A percentile compares a stretch with the other conserved stretches of the same genome.
These are phyloP conservation scores for Inga oerstediana DNA, from an alignment of 306 rosid genomes.

Conservation along the genomic window DNA sequence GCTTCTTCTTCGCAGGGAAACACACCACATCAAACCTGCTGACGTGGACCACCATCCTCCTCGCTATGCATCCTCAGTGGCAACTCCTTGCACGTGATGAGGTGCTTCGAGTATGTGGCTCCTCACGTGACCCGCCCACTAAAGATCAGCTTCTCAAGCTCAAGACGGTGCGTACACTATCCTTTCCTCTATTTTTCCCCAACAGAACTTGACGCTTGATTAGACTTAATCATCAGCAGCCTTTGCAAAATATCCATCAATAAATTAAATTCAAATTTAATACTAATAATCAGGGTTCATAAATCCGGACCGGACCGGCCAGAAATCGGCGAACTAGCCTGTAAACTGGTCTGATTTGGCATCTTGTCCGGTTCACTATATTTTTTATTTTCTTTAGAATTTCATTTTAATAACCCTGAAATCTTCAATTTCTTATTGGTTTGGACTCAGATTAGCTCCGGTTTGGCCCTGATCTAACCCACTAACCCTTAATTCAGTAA, in stretches of 20 bases:
- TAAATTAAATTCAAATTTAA: not conserved
- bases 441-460: too few relatives aligned
- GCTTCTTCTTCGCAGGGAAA: slow-evolving; percentile 97
- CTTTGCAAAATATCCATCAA: not conserved
- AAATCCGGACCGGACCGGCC: too few relatives aligned
- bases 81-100: slow-evolving; percentile 95
- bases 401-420: too few relatives aligned
- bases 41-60: slow-evolving; percentile 95
- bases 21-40: slow-evolving; percentile 98
- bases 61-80: slow-evolving; percentile 98
- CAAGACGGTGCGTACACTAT: slow-evolving; percentile 62
- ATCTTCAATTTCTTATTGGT: too few relatives aligned
- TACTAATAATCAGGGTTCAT: too few relatives aligned
- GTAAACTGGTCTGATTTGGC: too few relatives aligned
- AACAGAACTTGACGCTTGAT: not conserved
- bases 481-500: too few relatives aligned
- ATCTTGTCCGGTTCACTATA: too few relatives aligned
- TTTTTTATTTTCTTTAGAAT: too few relatives aligned
- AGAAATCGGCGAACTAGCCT: too few relatives aligned
- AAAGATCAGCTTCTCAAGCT: slow-evolving; percentile 78
- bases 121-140: slow-evolving; percentile 87
- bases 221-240: not conserved
- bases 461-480: too few relatives aligned
- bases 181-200: too few relatives aligned
- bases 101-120: slow-evolving; percentile 74